A percentile compares a stretch with the other conserved stretches of the same genome.
Evolutionary conservation across 2,329 filamentous ascomycete species (phyloP).

Genomic region (Diaporthe nobilis): DNA sequence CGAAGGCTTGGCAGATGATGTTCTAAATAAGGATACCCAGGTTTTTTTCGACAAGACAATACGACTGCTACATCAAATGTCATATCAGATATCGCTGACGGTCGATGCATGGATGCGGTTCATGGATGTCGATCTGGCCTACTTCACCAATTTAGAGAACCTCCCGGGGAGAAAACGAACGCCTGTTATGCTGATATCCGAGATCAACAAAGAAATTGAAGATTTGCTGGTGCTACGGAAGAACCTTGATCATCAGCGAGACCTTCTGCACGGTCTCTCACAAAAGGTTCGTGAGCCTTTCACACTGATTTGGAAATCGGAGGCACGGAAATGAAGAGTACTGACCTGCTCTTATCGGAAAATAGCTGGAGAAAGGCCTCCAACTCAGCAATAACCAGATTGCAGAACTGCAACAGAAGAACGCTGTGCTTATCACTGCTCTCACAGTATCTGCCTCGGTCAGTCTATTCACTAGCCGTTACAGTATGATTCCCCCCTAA

Average conservation of each 20-base stretch:
- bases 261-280: slow-evolving; percentile 4
- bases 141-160: not conserved
- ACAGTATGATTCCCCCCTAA: not conserved
- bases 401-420: not conserved
- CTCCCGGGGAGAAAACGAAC: not conserved
- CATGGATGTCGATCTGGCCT: not conserved
- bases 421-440: not conserved
- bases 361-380: slow-evolving; percentile 9
- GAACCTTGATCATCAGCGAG: slow-evolving; percentile 13
- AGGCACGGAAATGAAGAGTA: not conserved
- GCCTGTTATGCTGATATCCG: not conserved
- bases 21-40: not conserved
- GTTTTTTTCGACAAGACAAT: slow-evolving; percentile 4
- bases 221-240: not conserved
- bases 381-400: not conserved
- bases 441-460: slow-evolving; percentile 7
- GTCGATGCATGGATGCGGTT: not conserved
- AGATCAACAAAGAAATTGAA: slow-evolving; percentile 15
- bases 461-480: not conserved
- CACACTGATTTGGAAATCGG: no score
- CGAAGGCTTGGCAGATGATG: not conserved
- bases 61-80: slow-evolving; percentile 1
- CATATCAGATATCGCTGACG: not conserved
- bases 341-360: not conserved
- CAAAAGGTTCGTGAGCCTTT: not conserved